Conservation (phyloP, 768 basidiomycete genomes). For the Hericium alpestre region DNA sequence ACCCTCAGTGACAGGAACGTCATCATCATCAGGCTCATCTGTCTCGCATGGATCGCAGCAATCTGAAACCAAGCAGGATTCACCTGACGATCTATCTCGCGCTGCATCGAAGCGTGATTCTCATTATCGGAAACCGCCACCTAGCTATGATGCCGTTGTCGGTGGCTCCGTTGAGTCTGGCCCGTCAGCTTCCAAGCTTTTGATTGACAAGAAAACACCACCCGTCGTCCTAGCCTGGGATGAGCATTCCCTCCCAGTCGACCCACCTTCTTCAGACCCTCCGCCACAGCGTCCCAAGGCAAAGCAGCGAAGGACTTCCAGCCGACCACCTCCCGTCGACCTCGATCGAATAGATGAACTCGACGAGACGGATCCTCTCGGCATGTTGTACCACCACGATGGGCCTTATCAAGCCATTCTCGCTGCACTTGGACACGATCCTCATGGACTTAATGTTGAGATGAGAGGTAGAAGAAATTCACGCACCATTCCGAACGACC, state of each 20-base stretch:
- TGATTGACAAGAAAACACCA: not conserved
- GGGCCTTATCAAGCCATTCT: constrained; percentile 66
- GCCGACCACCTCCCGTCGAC: constrained; percentile 18
- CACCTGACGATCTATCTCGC: not conserved
- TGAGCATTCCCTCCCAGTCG: not conserved
- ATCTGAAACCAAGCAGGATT: too few species aligned
- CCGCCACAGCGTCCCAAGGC: constrained; percentile 11
- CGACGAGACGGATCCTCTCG: constrained; percentile 66
- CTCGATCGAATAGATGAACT: constrained; percentile 71
- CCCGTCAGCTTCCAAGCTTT: not conserved
- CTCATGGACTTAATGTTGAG: not conserved
- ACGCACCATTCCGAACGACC: constrained; percentile 3
- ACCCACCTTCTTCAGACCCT: not conserved
- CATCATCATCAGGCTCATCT: not conserved
- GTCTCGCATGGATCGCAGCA: too few species aligned
- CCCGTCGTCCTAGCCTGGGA: not conserved
- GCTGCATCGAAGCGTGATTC: not conserved
- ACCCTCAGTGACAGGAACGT: not conserved
- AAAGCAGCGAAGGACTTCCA: constrained; percentile 17
- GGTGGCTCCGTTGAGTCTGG: not conserved
- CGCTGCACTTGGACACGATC: constrained; percentile 7
- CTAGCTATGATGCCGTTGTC: not conserved
- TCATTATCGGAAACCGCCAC: not conserved
- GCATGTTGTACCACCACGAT: constrained; percentile 50
- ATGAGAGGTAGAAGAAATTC: constrained; percentile 6